These are phyloP conservation scores for Lactifluus hygrophoroides DNA, from an alignment of 768 basidiomycete genomes.

Conservation along the genomic window DNA sequence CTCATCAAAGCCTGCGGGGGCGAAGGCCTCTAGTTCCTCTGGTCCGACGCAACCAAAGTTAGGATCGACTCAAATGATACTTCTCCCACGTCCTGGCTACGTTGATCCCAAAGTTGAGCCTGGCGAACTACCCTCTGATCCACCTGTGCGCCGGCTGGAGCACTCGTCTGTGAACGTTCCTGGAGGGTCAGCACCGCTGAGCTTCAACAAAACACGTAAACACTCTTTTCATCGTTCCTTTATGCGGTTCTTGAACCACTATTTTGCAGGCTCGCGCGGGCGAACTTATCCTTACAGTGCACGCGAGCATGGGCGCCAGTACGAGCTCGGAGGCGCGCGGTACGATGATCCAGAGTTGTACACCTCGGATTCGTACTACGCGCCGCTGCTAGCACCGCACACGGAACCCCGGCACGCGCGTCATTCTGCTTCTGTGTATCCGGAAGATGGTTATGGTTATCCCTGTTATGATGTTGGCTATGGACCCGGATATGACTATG, in stretches of 20 bases:
- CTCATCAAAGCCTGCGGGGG: not conserved
- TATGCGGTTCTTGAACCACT: not conserved
- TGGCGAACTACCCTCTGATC: slow-evolving; percentile 6
- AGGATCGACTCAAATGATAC: not conserved
- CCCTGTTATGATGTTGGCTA: not conserved
- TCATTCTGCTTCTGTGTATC: not conserved
- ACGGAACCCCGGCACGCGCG: slow-evolving; percentile 7
- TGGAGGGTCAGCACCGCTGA: not conserved
- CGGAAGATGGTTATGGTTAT: not conserved
- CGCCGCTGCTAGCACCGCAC: slow-evolving; percentile 8
- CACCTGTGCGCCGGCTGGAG: not conserved
- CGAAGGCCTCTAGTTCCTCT: not conserved
- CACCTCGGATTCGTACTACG: slow-evolving; percentile 10
- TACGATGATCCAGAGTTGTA: slow-evolving; percentile 4
- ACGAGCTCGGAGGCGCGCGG: slow-evolving; percentile 11
- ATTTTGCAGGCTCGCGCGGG: not conserved
- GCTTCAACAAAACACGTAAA: not conserved
- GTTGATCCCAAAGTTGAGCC: slow-evolving; percentile 8
- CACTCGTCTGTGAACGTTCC: not conserved
- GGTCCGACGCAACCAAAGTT: not conserved
- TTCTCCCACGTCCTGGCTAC: slow-evolving; percentile 21
- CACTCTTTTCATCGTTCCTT: not conserved
- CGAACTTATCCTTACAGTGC: not conserved
- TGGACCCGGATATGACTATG: not conserved
- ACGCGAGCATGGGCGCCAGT: slow-evolving; percentile 10